phyloP scores from a whole-genome alignment of 2,329 filamentous ascomycete species.

The Trichoderma oligosporum region DNA sequence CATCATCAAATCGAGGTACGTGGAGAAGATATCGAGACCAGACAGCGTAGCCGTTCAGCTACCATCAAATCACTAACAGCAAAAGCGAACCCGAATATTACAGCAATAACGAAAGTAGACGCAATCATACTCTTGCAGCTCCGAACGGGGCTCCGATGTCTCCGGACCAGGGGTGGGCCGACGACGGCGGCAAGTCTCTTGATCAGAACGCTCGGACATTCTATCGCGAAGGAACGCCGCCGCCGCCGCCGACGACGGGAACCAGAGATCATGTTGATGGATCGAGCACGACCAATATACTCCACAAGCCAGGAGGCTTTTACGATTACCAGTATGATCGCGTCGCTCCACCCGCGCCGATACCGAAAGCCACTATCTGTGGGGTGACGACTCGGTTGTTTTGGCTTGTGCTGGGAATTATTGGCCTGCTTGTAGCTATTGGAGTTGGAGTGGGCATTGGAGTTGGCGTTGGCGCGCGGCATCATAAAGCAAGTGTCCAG shows the following conservation, averaged over 20 bases:
- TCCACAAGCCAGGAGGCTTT: slow-evolving; percentile 4
- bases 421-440: slow-evolving; percentile 35
- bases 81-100: not conserved
- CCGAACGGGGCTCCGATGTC: not conserved
- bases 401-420: slow-evolving; percentile 32
- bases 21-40: not conserved
- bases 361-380: slow-evolving; percentile 20
- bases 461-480: not conserved
- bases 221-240: slow-evolving; percentile 39
- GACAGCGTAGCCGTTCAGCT: not conserved
- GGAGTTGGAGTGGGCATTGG: slow-evolving; percentile 37
- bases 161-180: slow-evolving; percentile 12
- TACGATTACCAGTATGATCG: slow-evolving; percentile 29
- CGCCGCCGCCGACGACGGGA: slow-evolving; percentile 14
- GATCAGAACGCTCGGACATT: slow-evolving; percentile 32
- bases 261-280: slow-evolving; percentile 10
- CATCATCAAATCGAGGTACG: not conserved
- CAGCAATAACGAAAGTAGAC: not conserved
- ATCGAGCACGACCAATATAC: slow-evolving; percentile 15
- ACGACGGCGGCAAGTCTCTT: not conserved
- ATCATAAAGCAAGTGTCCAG: slow-evolving; percentile 12
- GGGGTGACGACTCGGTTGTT: slow-evolving; percentile 33
- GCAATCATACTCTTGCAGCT: not conserved
- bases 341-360: slow-evolving; percentile 18
- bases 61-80: not conserved